Evolutionary conservation across 2,329 filamentous ascomycete species (phyloP), one percentile per base, ranked within the genome.

Genomic region (Penicillium italicum): DNA sequence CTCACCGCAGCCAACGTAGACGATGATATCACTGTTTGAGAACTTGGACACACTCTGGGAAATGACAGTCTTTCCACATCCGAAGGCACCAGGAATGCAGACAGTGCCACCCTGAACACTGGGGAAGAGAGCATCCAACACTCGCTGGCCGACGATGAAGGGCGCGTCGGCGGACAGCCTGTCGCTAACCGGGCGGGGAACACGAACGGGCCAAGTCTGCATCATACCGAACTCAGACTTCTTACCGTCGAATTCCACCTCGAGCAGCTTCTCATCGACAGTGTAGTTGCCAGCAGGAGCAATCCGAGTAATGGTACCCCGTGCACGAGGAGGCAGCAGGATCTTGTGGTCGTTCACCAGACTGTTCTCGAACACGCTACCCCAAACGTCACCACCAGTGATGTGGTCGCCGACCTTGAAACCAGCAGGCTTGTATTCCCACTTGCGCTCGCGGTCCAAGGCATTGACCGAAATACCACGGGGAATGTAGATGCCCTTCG

Each of bases 31-130:
- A 75, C 89, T 94, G 86, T 99, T 99, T 72, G 94, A 99, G 82
- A 99, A 99, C 79, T 99, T 99, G 76, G 94, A 99, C 62, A 99
- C 89, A 58, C 91, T 96, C 79, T 99, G 94, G 70, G 88, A 92
- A 78, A 99, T 99, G 80, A 99, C 94, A 69, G 94, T 99, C 86
- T 99, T 99, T 72, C 94, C 94, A 71, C 94, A 99, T 63, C 94
- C 94, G 74, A 99, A 99, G 77, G 94, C 94, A 73, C 94, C 94
- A 26, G 94, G 94, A 71, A 99, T 99, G 72, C 93, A 96, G 64
- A 97, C 91, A 42, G 94, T 99, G 73, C 94, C 94, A 75, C 94
- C 94, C 79, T 96, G 91, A 10, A 99, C 94, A 80, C 89, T 88
- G 51, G 94, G 94, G 81, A 97, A 99, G 44, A 99, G 85, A 62